Percentiles rank a stretch among this genome's conserved stretches.
Conservation (phyloP, 2,329 filamentous ascomycete genomes). For the Plenodomus tracheiphilus region DNA sequence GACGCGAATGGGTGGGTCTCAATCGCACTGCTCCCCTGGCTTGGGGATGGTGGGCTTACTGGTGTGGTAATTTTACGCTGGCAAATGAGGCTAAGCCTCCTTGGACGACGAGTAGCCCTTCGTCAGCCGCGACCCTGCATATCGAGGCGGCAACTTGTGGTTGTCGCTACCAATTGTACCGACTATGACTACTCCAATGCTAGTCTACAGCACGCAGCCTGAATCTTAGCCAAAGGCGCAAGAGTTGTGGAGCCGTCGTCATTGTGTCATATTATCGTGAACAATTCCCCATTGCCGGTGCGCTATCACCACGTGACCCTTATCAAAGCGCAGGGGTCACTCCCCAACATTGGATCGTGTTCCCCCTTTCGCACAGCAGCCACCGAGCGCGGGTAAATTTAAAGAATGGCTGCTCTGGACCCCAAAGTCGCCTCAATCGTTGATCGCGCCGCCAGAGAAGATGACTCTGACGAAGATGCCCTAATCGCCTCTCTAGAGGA, state of each 20-base stretch:
- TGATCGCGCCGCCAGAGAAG: slow-evolving; percentile 46
- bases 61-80: slow-evolving; percentile 32
- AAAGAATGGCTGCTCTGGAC: slow-evolving; percentile 53
- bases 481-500: slow-evolving; percentile 64
- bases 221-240: not conserved
- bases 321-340: slow-evolving; percentile 5
- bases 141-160: not conserved
- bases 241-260: too few relatives aligned
- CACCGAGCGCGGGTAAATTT: slow-evolving; percentile 12
- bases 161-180: not conserved
- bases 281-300: not conserved
- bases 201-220: not conserved
- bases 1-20: slow-evolving; percentile 30
- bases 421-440: slow-evolving; percentile 56
- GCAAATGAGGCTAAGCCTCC: slow-evolving; percentile 27
- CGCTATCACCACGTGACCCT: slow-evolving; percentile 20
- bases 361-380: slow-evolving; percentile 22
- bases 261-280: too few relatives aligned
- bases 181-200: not conserved
- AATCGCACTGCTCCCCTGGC: slow-evolving; percentile 31
- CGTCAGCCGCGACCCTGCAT: slow-evolving; percentile 14
- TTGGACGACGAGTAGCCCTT: slow-evolving; percentile 18
- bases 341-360: slow-evolving; percentile 9
- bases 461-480: slow-evolving; percentile 61
- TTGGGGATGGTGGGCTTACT: slow-evolving; percentile 15